A percentile compares a stretch with the other conserved stretches of the same genome.
Conservation (phyloP, 345 rosid species). For the Excoecaria agallocha region DNA sequence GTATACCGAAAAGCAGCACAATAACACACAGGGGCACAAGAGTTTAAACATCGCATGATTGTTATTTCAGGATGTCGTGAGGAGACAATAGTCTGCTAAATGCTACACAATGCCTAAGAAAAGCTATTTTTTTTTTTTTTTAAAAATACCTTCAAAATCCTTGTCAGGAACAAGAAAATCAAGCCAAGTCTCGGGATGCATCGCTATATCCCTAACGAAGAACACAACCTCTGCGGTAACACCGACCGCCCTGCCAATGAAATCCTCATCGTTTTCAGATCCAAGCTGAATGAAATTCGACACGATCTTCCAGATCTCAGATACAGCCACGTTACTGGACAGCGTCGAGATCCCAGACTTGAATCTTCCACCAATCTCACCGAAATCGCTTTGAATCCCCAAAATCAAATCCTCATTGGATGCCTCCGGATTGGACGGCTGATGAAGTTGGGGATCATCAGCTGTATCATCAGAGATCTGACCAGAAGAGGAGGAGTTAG, state of each 20-base stretch:
- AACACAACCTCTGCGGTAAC: conserved; percentile 77
- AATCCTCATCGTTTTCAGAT: conserved; percentile 44
- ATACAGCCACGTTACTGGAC: conserved; percentile 56
- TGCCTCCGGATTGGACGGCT: too few species aligned
- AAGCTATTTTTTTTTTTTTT: neutral
- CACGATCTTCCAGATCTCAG: conserved; percentile 64
- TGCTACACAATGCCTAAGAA: neutral
- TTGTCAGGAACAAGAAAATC: conserved; percentile 73
- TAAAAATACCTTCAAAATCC: conserved; percentile 60
- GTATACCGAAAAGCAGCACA: too few species aligned
- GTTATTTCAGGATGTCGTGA: neutral
- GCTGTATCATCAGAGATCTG: conserved; percentile 22
- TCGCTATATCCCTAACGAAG: conserved; percentile 75
- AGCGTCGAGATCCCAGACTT: conserved; percentile 61
- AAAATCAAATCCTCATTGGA: conserved; percentile 43
- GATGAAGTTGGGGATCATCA: neutral
- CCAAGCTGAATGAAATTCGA: conserved; percentile 55
- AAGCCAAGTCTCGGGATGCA: conserved; percentile 97
- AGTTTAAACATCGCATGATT: too few species aligned
- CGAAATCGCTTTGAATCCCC: conserved; percentile 64
- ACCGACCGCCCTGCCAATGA: conserved; percentile 54
- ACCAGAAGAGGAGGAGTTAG: conserved; percentile 20
- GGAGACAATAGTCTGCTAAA: neutral
- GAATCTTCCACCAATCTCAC: conserved; percentile 63
- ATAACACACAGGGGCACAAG: too few species aligned